A percentile compares a stretch with the other conserved stretches of the same genome.
These are phyloP conservation scores for Arabidopsis hybrid DNA, from an alignment of 441 rosid genomes.

Conservation along the genomic window DNA sequence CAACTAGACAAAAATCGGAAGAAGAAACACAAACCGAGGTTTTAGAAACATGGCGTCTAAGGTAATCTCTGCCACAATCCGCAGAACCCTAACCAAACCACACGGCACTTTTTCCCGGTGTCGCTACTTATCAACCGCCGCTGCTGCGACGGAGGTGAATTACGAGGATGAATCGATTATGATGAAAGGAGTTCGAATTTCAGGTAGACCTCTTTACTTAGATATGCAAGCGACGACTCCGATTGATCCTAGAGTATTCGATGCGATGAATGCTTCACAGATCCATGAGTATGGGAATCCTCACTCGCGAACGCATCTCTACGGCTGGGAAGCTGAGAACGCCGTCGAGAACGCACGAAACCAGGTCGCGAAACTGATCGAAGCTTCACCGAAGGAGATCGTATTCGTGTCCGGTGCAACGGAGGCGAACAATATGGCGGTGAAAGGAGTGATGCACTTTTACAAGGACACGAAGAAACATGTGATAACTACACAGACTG, in stretches of 20 bases:
- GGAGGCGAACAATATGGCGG: conserved; percentile 83
- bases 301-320: conserved; percentile 95
- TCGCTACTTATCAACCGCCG: conserved; percentile 47
- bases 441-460: conserved; percentile 95
- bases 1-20: background rate
- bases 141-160: conserved; percentile 38
- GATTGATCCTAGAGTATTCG: conserved; percentile 88
- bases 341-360: conserved; percentile 88
- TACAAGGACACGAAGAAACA: conserved; percentile 89
- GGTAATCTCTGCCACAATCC: conserved; percentile 33
- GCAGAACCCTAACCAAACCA: conserved; percentile 28
- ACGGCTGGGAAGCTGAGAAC: conserved; percentile 94
- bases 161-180: conserved; percentile 51
- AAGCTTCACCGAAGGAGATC: conserved; percentile 86
- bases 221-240: conserved; percentile 96
- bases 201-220: conserved; percentile 84
- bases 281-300: conserved; percentile 83
- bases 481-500: conserved; percentile 92
- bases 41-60: conserved; percentile 42
- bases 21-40: background rate
- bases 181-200: conserved; percentile 83
- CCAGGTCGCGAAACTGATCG: conserved; percentile 73
- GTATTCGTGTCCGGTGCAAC: conserved; percentile 95
- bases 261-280: conserved; percentile 82
- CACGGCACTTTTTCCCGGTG: conserved; percentile 34